Evolutionary conservation across 192 early-diverging fungal species (phyloP).

Genomic region (Backusella australiensis): DNA sequence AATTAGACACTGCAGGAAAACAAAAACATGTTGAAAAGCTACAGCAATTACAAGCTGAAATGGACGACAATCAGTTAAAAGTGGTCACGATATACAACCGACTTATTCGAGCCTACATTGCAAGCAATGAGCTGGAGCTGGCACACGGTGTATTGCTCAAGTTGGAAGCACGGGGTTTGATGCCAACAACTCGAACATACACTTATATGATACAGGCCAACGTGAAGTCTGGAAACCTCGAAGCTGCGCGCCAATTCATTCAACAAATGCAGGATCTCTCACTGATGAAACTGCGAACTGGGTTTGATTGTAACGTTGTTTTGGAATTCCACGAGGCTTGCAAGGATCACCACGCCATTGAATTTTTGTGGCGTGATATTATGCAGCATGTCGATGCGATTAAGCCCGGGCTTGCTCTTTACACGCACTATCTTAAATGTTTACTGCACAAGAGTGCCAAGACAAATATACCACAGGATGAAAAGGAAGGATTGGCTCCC

Average conservation of each 20-base stretch:
- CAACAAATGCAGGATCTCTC: slow-evolving; percentile 24
- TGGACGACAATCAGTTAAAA: slow-evolving; percentile 12
- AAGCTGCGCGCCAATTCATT: slow-evolving; percentile 5
- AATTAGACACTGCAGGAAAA: slow-evolving; percentile 24
- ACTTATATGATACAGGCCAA: slow-evolving; percentile 32
- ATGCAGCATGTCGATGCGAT: slow-evolving; percentile 17
- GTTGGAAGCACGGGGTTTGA: not conserved
- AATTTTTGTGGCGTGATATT: slow-evolving; percentile 36
- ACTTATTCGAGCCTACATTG: slow-evolving; percentile 24
- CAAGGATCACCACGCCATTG: slow-evolving; percentile 30
- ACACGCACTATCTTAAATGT: slow-evolving; percentile 13
- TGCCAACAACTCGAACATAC: slow-evolving; percentile 34
- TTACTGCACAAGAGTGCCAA: not conserved
- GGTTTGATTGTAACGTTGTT: slow-evolving; percentile 31
- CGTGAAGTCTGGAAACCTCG: not conserved
- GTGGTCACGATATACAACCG: slow-evolving; percentile 27
- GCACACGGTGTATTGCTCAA: slow-evolving; percentile 17
- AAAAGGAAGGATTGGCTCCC: not conserved
- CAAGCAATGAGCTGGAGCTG: not conserved
- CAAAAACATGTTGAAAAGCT: not conserved
- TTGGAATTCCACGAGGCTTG: slow-evolving; percentile 12
- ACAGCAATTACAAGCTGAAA: slow-evolving; percentile 1
- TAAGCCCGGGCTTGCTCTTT: slow-evolving; percentile 18
- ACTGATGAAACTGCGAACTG: slow-evolving; percentile 2
- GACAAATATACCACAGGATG: not conserved